A percentile compares a stretch with the other conserved stretches of the same genome.
These are phyloP conservation scores for Phytophthora capsici DNA, from an alignment of 352 stramenopile genomes.

Conservation along the genomic window DNA sequence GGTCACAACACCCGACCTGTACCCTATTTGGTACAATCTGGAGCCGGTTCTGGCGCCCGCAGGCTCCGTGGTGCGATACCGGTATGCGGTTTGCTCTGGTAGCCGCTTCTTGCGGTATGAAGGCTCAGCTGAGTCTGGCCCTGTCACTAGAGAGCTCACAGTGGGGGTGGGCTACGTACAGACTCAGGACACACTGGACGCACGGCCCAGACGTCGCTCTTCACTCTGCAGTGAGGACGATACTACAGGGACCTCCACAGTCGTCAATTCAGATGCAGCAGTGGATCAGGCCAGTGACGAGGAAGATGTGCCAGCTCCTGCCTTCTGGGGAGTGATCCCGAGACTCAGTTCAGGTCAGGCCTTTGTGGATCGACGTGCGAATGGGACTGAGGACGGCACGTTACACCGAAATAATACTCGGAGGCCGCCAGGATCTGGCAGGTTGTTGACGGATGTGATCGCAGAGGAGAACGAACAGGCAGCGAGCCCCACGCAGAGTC, in stretches of 20 bases:
- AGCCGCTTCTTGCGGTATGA: slow-evolving; percentile 84
- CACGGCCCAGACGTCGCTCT: slow-evolving; percentile 28
- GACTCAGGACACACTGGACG: slow-evolving; percentile 81
- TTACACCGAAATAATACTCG: slow-evolving; percentile 22
- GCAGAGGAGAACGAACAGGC: slow-evolving; percentile 49
- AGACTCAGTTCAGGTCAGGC: slow-evolving; percentile 85
- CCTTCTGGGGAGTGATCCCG: slow-evolving; percentile 69
- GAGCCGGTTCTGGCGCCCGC: slow-evolving; percentile 76
- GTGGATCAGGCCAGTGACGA: slow-evolving; percentile 24
- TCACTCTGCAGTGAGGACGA: slow-evolving; percentile 34
- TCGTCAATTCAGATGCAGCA: slow-evolving; percentile 6
- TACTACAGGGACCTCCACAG: not conserved
- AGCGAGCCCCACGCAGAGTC: slow-evolving; percentile 6
- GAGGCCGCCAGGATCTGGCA: slow-evolving; percentile 12
- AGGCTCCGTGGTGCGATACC: slow-evolving; percentile 75
- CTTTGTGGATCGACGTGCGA: slow-evolving; percentile 80
- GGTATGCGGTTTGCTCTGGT: slow-evolving; percentile 85
- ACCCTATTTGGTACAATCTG: slow-evolving; percentile 91
- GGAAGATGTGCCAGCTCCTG: slow-evolving; percentile 24
- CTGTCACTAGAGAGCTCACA: slow-evolving; percentile 57
- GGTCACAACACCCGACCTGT: slow-evolving; percentile 88
- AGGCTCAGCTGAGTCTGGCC: slow-evolving; percentile 41
- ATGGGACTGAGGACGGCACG: slow-evolving; percentile 43
- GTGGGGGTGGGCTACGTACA: slow-evolving; percentile 67
- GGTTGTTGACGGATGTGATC: slow-evolving; percentile 56